These are phyloP conservation scores for Cucumis cinereus DNA, from an alignment of 306 rosid genomes.

Conservation along the genomic window DNA sequence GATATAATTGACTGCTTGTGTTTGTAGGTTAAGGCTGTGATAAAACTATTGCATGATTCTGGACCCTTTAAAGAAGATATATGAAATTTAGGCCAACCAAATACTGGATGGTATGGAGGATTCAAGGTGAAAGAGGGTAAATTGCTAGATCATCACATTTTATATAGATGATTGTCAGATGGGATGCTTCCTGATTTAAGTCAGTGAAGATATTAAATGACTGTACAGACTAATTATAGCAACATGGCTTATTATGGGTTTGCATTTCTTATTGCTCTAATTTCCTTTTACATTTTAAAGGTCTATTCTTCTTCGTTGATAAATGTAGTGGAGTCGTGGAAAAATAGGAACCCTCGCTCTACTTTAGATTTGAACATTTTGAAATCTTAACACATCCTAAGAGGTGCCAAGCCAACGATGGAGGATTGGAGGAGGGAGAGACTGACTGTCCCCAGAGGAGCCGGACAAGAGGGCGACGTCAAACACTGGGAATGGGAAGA, in stretches of 20 bases:
- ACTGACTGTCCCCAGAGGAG: no score
- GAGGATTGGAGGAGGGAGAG: no score
- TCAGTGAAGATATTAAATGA: not conserved
- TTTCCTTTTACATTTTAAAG: no score
- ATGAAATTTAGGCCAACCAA: not conserved
- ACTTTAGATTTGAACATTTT: no score
- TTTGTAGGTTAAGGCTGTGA: constrained; percentile 61
- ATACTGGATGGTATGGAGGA: not conserved
- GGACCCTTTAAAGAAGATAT: constrained; percentile 71
- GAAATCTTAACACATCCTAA: no score
- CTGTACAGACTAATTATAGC: not conserved
- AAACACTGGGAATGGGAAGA: no score
- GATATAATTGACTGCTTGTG: not conserved
- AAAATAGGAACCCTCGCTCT: no score
- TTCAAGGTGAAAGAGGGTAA: not conserved
- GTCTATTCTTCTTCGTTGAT: no score
- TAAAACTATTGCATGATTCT: constrained; percentile 57
- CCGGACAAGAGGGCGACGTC: no score
- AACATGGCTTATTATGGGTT: not conserved
- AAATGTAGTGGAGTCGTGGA: no score
- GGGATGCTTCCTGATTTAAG: not conserved
- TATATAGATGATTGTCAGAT: not conserved
- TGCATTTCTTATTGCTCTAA: no score
- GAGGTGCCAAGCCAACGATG: no score
- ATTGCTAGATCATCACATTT: not conserved